Conservation (phyloP, 2,329 filamentous ascomycete genomes). For the Ceratocystis cubensis region DNA sequence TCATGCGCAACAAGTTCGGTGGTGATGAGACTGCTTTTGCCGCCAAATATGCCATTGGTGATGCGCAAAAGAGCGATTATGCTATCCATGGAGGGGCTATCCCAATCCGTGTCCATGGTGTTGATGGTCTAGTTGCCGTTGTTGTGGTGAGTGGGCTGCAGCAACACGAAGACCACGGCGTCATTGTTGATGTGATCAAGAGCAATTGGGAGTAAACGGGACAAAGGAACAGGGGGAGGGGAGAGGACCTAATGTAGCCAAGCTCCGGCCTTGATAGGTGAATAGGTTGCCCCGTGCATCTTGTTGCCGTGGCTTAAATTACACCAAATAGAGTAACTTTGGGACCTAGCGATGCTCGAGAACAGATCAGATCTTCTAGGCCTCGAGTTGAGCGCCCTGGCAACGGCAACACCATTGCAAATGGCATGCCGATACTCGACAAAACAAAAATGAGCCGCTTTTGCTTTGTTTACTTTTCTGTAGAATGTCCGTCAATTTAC, state of each 20-base stretch:
- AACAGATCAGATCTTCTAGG: too few species aligned
- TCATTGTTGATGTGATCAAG: slow-evolving; percentile 55
- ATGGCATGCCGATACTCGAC: background rate
- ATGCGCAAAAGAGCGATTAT: slow-evolving; percentile 46
- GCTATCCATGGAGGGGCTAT: slow-evolving; percentile 69
- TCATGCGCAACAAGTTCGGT: slow-evolving; percentile 53
- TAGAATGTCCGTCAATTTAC: background rate
- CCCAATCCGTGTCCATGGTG: slow-evolving; percentile 57
- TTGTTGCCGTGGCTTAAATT: too few species aligned
- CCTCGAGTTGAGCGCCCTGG: background rate
- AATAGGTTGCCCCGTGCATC: too few species aligned
- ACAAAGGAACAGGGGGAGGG: background rate
- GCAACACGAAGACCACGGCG: slow-evolving; percentile 64
- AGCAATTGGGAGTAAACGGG: background rate
- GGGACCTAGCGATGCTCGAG: too few species aligned
- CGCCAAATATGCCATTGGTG: slow-evolving; percentile 50
- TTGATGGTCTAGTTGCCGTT: slow-evolving; percentile 63
- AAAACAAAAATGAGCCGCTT: background rate
- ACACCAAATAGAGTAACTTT: too few species aligned
- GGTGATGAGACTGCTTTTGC: slow-evolving; percentile 54
- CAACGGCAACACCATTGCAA: background rate
- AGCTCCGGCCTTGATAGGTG: too few species aligned
- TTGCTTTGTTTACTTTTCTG: background rate
- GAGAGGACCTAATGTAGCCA: too few species aligned
- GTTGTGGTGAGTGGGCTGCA: slow-evolving; percentile 65